Percentiles rank a stretch among this genome's conserved stretches.
These are phyloP conservation scores for Kodamaea neixiangensis DNA, from an alignment of 805 yeast species.

Conservation along the genomic window DNA sequence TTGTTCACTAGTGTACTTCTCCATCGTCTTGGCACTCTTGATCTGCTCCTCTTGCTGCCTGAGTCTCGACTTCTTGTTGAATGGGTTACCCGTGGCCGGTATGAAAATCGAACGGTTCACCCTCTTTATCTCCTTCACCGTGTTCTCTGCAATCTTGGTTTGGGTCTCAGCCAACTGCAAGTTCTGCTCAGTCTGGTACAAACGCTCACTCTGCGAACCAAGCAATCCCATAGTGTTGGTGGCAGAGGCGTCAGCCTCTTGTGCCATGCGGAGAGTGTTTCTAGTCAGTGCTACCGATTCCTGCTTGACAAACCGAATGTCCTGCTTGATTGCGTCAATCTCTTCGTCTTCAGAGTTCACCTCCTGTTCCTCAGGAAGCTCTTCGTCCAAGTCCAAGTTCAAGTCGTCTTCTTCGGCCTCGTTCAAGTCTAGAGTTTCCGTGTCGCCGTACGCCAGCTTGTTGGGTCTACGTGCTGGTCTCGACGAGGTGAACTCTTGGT, in stretches of 20 bases:
- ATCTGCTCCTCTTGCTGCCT: slow-evolving; percentile 73
- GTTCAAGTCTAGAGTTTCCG: slow-evolving; percentile 35
- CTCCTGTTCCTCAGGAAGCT: slow-evolving; percentile 36
- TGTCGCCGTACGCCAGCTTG: slow-evolving; percentile 15
- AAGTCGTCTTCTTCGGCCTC: slow-evolving; percentile 37
- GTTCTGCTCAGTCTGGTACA: slow-evolving; percentile 77
- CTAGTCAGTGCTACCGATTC: slow-evolving; percentile 84
- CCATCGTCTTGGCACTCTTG: slow-evolving; percentile 60
- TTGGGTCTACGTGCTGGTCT: slow-evolving; percentile 20
- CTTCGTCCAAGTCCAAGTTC: slow-evolving; percentile 35
- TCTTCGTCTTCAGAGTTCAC: slow-evolving; percentile 77
- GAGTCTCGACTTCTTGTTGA: slow-evolving; percentile 75
- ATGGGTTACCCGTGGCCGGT: slow-evolving; percentile 80
- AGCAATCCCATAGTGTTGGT: slow-evolving; percentile 83
- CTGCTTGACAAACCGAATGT: slow-evolving; percentile 80
- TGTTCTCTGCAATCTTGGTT: slow-evolving; percentile 77
- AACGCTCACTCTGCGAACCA: slow-evolving; percentile 89
- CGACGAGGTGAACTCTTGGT: slow-evolving; percentile 21
- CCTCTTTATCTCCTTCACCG: slow-evolving; percentile 75
- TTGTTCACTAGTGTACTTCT: slow-evolving; percentile 61
- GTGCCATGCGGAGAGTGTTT: slow-evolving; percentile 65
- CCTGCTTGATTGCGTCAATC: slow-evolving; percentile 80
- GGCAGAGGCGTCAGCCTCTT: slow-evolving; percentile 48
- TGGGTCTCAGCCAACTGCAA: slow-evolving; percentile 79
- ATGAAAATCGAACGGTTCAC: slow-evolving; percentile 81